These are phyloP conservation scores for Lactifluus subvellereus DNA, from an alignment of 768 basidiomycete species.

Conservation along the genomic window DNA sequence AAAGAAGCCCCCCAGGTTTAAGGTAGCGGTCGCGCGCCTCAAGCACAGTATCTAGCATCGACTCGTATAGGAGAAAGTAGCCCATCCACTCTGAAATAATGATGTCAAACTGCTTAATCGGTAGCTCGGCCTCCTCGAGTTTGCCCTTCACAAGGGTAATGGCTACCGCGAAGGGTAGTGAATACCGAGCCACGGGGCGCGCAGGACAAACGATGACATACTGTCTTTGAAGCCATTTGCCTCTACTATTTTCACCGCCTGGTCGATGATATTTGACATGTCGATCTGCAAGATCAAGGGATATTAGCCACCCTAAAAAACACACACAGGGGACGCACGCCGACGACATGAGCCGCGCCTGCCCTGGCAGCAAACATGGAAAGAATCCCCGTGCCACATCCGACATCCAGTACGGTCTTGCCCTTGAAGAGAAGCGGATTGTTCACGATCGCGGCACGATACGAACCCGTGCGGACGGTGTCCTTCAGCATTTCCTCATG, in stretches of 20 bases:
- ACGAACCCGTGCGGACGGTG: slow-evolving; percentile 88
- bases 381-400: slow-evolving; percentile 96
- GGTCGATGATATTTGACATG: slow-evolving; percentile 99
- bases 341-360: slow-evolving; percentile 89
- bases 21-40: slow-evolving; percentile 96
- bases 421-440: slow-evolving; percentile 94
- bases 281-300: slow-evolving; percentile 62
- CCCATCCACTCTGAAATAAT: slow-evolving; percentile 99
- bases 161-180: slow-evolving; percentile 39
- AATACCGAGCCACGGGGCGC: background rate
- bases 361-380: slow-evolving; percentile 98
- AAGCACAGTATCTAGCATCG: slow-evolving; percentile 98
- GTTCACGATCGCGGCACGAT: slow-evolving; percentile 90
- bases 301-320: background rate
- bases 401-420: slow-evolving; percentile 96
- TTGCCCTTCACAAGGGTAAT: slow-evolving; percentile 98
- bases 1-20: slow-evolving; percentile 84
- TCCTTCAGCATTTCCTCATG: slow-evolving; percentile 99
- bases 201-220: slow-evolving; percentile 38
- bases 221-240: slow-evolving; percentile 96
- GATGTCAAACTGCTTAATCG: slow-evolving; percentile 91
- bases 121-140: slow-evolving; percentile 87
- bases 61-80: slow-evolving; percentile 98
- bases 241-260: slow-evolving; percentile 94
- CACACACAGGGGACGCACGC: slow-evolving; percentile 45